Evolutionary conservation across 768 basidiomycete species (phyloP).

Genomic region (Naematelia encephala): DNA sequence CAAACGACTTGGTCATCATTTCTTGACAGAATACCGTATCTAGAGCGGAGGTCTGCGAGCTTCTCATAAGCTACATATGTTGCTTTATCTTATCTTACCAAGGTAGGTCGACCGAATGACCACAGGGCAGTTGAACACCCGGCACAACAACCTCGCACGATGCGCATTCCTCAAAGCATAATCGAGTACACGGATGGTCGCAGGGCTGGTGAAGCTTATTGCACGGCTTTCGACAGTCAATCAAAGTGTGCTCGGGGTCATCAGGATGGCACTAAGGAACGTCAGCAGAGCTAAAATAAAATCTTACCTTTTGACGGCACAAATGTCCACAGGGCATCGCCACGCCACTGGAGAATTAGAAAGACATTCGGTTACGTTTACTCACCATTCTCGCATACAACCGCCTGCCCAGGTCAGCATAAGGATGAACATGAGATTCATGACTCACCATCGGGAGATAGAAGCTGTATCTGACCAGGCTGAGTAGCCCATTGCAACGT

Average conservation of each 20-base stretch:
- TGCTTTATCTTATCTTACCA: constrained; percentile 1
- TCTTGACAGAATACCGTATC: background rate
- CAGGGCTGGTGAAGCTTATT: background rate
- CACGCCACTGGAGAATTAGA: constrained; percentile 6
- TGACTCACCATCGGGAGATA: constrained; percentile 17
- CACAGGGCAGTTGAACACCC: constrained; percentile 8
- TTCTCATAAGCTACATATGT: background rate
- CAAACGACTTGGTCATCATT: background rate
- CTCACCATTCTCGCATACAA: constrained; percentile 3
- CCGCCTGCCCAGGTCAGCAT: constrained; percentile 9
- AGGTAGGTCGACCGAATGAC: background rate
- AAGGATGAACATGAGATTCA: background rate
- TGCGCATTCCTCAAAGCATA: constrained; percentile 8
- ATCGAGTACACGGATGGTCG: constrained; percentile 4
- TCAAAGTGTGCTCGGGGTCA: constrained; percentile 2
- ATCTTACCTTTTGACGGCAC: constrained; percentile 12
- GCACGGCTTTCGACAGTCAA: constrained; percentile 6
- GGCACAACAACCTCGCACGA: background rate
- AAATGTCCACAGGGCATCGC: constrained; percentile 15
- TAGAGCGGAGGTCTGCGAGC: background rate
- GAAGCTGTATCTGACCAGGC: constrained; percentile 9
- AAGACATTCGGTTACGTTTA: background rate
- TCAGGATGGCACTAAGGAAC: constrained; percentile 15
- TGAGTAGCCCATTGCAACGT: background rate
- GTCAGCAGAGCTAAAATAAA: too few relatives aligned